Conservation (phyloP, 345 rosid genomes). For the Aurinia saxatilis region DNA sequence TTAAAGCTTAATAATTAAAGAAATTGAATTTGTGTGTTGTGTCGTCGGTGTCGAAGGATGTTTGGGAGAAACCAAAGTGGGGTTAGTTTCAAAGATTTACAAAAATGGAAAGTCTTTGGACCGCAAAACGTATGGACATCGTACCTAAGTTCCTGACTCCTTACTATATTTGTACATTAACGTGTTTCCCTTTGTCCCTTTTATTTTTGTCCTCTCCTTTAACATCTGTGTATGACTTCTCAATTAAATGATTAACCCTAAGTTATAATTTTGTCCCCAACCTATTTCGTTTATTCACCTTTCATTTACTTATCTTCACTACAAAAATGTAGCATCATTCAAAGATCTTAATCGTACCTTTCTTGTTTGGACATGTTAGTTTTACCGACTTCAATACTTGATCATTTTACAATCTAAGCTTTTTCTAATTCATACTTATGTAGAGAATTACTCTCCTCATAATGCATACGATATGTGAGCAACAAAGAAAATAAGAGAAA, state of each 20-base stretch:
- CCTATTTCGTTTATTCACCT: not conserved
- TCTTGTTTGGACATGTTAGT: too few species aligned
- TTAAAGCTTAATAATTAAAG: too few species aligned
- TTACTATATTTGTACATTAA: constrained; percentile 22
- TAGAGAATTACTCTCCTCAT: not conserved
- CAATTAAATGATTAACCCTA: constrained; percentile 7
- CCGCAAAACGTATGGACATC: constrained; percentile 36
- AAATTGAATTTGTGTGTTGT: constrained; percentile 7
- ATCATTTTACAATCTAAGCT: not conserved
- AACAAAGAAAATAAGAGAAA: not conserved
- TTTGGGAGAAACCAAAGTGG: constrained; percentile 29
- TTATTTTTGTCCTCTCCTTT: constrained; percentile 20
- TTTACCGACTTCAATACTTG: too few species aligned
- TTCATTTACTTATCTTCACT: not conserved
- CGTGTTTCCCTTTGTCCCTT: constrained; percentile 28
- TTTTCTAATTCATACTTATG: not conserved
- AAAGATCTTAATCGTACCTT: too few species aligned
- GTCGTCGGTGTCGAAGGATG: constrained; percentile 29
- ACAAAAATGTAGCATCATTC: too few species aligned
- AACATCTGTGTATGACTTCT: not conserved
- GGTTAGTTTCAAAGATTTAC: constrained; percentile 30
- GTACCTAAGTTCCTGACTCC: constrained; percentile 32
- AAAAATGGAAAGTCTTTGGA: constrained; percentile 31
- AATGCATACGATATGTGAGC: not conserved
- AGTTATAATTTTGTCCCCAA: not conserved